Evolutionary conservation across 768 basidiomycete genomes (phyloP).

Genomic region (Suillus occidentalis): DNA sequence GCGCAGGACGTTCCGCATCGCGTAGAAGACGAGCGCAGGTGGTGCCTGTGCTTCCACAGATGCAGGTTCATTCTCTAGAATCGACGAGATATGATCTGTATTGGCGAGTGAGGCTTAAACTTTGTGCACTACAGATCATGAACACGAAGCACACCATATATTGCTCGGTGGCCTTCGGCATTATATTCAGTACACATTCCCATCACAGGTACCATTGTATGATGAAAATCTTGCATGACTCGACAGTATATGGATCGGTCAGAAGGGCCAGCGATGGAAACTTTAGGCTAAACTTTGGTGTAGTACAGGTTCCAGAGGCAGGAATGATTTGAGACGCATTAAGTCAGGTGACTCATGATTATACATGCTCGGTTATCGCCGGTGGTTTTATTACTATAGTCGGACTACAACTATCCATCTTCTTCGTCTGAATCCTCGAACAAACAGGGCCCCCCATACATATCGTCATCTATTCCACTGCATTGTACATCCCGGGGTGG

Average conservation of each 20-base stretch:
- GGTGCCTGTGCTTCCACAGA: background rate
- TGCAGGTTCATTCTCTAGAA: background rate
- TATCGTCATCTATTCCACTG: constrained; percentile 7
- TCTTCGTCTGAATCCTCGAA: constrained; percentile 34
- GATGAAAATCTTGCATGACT: background rate
- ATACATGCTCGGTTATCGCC: background rate
- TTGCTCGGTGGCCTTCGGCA: constrained; percentile 1
- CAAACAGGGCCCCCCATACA: constrained; percentile 28
- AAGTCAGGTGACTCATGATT: background rate
- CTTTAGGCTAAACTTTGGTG: background rate
- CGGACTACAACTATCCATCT: constrained; percentile 18
- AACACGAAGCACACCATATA: constrained; percentile 8
- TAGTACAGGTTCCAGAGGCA: background rate
- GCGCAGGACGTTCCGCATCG: constrained; percentile 28
- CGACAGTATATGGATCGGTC: background rate
- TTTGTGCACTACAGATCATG: background rate
- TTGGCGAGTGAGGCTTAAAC: background rate
- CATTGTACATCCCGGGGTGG: background rate
- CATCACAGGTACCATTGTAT: background rate
- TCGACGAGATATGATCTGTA: constrained; percentile 9
- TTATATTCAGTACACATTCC: constrained; percentile 1
- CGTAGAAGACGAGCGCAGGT: constrained; percentile 26
- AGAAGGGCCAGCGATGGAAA: background rate
- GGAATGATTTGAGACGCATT: background rate
- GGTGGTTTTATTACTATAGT: background rate